Evolutionary conservation across 2,329 filamentous ascomycete genomes (phyloP).

Genomic region (Colletotrichum sp.): DNA sequence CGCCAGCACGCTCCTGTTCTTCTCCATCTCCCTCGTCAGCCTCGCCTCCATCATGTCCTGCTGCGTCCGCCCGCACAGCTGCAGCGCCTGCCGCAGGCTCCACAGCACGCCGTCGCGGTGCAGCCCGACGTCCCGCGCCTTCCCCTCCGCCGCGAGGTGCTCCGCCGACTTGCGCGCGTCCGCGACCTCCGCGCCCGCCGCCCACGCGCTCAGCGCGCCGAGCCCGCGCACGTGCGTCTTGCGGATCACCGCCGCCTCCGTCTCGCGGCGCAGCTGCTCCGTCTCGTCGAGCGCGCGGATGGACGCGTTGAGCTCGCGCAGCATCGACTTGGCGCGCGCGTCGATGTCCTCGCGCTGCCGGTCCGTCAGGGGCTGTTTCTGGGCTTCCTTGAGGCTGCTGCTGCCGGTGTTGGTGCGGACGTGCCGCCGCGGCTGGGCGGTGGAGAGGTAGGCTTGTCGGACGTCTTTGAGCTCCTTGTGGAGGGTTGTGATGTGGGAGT

Average conservation of each 20-base stretch:
- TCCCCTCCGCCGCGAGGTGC: constrained; percentile 75
- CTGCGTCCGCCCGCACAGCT: constrained; percentile 79
- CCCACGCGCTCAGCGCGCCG: constrained; percentile 69
- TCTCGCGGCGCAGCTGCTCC: constrained; percentile 81
- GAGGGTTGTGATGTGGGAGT: constrained; percentile 82
- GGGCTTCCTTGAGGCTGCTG: constrained; percentile 32
- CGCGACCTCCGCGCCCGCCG: constrained; percentile 61
- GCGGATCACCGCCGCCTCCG: constrained; percentile 71
- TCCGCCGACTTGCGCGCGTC: constrained; percentile 63
- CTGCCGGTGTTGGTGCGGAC: constrained; percentile 41
- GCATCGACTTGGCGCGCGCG: constrained; percentile 81
- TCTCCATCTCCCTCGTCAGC: constrained; percentile 84
- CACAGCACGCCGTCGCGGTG: constrained; percentile 86
- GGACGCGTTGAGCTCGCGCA: constrained; percentile 83
- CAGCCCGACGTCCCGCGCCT: constrained; percentile 67
- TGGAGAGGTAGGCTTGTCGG: constrained; percentile 90
- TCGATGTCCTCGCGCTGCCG: constrained; percentile 86
- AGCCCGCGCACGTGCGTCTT: constrained; percentile 72
- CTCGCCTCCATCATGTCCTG: constrained; percentile 92
- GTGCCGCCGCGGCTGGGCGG: constrained; percentile 67
- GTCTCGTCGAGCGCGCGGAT: constrained; percentile 83
- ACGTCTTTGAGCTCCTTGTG: constrained; percentile 81
- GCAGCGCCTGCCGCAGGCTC: constrained; percentile 78
- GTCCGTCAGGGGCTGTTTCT: constrained; percentile 73
- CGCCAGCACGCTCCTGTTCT: constrained; percentile 83